phyloP scores from a whole-genome alignment of 2,329 filamentous ascomycete genomes.

The Penicillium italicum region DNA sequence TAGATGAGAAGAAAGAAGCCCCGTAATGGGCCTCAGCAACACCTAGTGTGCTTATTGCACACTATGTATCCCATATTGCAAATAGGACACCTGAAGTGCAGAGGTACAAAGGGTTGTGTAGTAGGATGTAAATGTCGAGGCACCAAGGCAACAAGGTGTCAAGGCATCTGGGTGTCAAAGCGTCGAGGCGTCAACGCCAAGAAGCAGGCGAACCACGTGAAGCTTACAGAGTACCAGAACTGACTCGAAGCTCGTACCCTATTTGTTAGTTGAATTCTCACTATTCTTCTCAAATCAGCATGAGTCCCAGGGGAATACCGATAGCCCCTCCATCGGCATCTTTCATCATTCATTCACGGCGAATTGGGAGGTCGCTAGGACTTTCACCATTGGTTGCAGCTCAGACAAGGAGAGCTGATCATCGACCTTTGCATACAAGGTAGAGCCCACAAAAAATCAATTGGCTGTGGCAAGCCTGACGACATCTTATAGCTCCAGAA shows the following conservation, averaged over 20 bases:
- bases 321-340: background rate
- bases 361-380: background rate
- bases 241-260: background rate
- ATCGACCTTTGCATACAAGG: background rate
- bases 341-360: background rate
- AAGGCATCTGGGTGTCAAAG: background rate
- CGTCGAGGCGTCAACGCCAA: conserved; percentile 1
- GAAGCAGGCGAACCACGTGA: conserved; percentile 2
- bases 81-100: no score
- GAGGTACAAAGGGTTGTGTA: background rate
- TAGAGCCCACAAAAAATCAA: background rate
- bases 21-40: no score
- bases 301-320: background rate
- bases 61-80: no score
- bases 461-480: background rate
- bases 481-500: background rate
- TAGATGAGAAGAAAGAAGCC: no score
- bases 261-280: background rate
- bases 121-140: no score
- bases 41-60: no score
- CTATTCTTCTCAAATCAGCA: background rate
- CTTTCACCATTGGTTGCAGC: background rate
- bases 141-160: background rate
- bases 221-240: background rate
- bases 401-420: background rate